Evolutionary conservation across 768 basidiomycete species (phyloP).

Genomic region (Mycena sanguinolenta): DNA sequence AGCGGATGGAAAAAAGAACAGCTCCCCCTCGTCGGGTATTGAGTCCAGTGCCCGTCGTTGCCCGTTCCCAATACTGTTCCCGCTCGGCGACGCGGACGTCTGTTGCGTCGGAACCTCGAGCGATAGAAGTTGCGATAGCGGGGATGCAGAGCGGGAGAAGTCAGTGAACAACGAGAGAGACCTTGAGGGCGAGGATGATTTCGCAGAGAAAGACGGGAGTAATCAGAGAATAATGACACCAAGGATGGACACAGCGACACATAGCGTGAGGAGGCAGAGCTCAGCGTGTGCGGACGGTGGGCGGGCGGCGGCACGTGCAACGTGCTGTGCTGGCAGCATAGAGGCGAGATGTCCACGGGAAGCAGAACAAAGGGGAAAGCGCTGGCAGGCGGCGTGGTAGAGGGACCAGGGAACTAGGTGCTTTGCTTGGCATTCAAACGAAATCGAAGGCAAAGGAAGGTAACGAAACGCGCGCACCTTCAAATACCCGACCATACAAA

Average conservation of each 20-base stretch:
- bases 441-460: no score
- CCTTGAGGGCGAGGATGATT: no score
- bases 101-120: no score
- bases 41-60: slow-evolving; percentile 3
- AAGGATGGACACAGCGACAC: slow-evolving; percentile 74
- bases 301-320: slow-evolving; percentile 57
- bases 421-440: no score
- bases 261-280: slow-evolving; percentile 71
- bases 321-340: slow-evolving; percentile 43
- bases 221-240: slow-evolving; percentile 78
- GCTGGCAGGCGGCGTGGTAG: background rate
- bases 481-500: background rate
- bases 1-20: no score
- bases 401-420: background rate
- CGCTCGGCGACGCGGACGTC: background rate
- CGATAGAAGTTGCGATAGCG: background rate
- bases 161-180: slow-evolving; percentile 92
- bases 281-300: slow-evolving; percentile 74
- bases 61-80: background rate
- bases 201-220: slow-evolving; percentile 61
- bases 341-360: no score
- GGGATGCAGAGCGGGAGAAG: slow-evolving; percentile 50
- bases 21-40: slow-evolving; percentile 26
- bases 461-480: background rate
- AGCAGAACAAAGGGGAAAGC: slow-evolving; percentile 44